Conservation (phyloP, 2,329 filamentous ascomycete genomes). For the Calonectria multiphialidica region DNA sequence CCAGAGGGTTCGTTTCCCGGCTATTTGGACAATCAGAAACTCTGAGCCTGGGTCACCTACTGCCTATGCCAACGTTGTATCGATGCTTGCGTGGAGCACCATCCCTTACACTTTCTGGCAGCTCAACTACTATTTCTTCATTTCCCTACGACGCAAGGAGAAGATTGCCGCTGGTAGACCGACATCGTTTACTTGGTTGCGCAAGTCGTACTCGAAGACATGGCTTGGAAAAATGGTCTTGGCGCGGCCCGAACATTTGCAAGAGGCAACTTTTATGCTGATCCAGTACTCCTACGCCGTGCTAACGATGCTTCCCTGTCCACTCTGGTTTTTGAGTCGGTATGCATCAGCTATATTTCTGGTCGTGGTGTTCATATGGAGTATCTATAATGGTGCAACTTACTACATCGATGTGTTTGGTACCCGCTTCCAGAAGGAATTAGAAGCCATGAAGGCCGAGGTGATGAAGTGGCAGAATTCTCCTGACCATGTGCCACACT, state of each 20-base stretch:
- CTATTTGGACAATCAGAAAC: conserved; percentile 83
- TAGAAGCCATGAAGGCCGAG: conserved; percentile 89
- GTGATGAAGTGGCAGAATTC: conserved; percentile 87
- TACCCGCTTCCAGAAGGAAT: conserved; percentile 94
- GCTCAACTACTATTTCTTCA: conserved; percentile 91
- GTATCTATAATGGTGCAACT: conserved; percentile 95
- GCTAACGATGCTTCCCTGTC: conserved; percentile 93
- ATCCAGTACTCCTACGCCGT: conserved; percentile 95
- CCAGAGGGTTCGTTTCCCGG: conserved; percentile 82
- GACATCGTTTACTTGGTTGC: conserved; percentile 97
- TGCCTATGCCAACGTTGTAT: conserved; percentile 80
- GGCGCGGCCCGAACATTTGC: conserved; percentile 77
- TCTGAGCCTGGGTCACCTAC: conserved; percentile 77
- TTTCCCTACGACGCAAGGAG: conserved; percentile 92
- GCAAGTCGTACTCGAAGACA: conserved; percentile 88
- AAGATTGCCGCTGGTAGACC: conserved; percentile 96
- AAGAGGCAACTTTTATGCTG: conserved; percentile 93
- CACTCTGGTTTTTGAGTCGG: conserved; percentile 92
- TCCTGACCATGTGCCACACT: conserved; percentile 59
- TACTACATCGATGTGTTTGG: conserved; percentile 99
- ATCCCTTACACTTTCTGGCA: conserved; percentile 96
- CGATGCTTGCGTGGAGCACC: conserved; percentile 95
- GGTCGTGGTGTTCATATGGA: conserved; percentile 88
- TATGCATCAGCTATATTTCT: conserved; percentile 85
- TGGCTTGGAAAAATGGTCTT: conserved; percentile 91